These are phyloP conservation scores for Umbelopsis sp. DNA, from an alignment of 192 early-diverging fungal species.

Conservation along the genomic window DNA sequence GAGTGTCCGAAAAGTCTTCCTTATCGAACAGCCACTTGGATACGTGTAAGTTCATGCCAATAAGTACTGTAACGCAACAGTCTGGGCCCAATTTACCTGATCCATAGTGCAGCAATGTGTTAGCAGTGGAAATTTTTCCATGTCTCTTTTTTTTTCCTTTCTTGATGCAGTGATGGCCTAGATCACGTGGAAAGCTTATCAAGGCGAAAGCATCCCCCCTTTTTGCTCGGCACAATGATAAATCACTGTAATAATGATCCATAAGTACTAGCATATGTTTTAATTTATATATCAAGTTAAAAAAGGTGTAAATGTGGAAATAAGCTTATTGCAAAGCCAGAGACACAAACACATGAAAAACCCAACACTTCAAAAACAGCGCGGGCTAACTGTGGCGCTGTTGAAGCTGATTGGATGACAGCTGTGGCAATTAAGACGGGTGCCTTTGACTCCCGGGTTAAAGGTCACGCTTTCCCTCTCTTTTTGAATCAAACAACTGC, in stretches of 20 bases:
- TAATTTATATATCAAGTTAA: too few species aligned
- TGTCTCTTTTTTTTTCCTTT: too few species aligned
- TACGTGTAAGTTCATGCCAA: too few species aligned
- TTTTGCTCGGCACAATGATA: too few species aligned
- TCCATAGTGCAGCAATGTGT: conserved; percentile 9
- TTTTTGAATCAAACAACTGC: conserved; percentile 8
- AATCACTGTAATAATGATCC: too few species aligned
- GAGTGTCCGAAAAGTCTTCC: conserved; percentile 54
- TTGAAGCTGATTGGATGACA: background rate
- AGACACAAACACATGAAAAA: conserved; percentile 5
- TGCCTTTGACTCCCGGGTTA: background rate
- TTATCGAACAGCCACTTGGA: conserved; percentile 52
- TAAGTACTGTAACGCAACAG: background rate
- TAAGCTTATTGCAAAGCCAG: too few species aligned
- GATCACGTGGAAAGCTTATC: background rate
- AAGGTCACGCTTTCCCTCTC: conserved; percentile 10
- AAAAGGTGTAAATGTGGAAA: too few species aligned
- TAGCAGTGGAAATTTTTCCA: too few species aligned
- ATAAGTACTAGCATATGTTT: too few species aligned
- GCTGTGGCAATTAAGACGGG: conserved; percentile 1
- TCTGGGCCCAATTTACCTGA: conserved; percentile 6
- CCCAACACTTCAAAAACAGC: conserved; percentile 1
- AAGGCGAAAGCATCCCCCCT: too few species aligned
- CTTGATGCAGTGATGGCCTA: too few species aligned
- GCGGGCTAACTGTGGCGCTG: conserved; percentile 4